phyloP scores from a whole-genome alignment of 2,329 filamentous ascomycete species.

The Aspergillus latus region DNA sequence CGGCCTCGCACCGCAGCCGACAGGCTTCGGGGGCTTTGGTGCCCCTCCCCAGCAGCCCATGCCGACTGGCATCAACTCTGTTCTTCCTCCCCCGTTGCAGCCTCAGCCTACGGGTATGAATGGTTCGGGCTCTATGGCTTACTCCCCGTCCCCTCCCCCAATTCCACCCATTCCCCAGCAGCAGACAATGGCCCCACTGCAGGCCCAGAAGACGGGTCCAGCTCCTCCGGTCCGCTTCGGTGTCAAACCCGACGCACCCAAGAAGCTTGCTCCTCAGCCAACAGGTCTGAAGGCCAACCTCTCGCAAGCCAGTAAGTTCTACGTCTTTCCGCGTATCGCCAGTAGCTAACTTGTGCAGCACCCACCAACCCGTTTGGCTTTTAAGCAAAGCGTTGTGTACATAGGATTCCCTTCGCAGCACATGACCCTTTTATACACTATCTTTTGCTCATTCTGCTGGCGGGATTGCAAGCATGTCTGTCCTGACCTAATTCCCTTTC shows the following conservation, averaged over 20 bases:
- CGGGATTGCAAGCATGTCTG: conserved; percentile 16
- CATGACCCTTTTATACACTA: conserved; percentile 26
- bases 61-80: conserved; percentile 49
- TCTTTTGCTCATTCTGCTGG: conserved; percentile 19
- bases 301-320: conserved; percentile 86
- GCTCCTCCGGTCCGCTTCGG: conserved; percentile 88
- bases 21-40: conserved; percentile 51
- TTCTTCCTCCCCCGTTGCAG: conserved; percentile 55
- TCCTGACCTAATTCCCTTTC: conserved; percentile 10
- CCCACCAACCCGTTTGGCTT: conserved; percentile 72
- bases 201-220: conserved; percentile 80
- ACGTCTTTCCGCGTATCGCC: neutral
- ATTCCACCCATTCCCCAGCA: conserved; percentile 60
- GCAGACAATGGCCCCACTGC: conserved; percentile 61
- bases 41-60: conserved; percentile 52
- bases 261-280: conserved; percentile 79
- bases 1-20: conserved; percentile 53
- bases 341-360: conserved; percentile 44
- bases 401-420: conserved; percentile 27
- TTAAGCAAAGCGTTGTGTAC: conserved; percentile 40
- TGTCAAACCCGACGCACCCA: conserved; percentile 65
- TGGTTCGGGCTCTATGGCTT: conserved; percentile 50
- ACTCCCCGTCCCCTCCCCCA: conserved; percentile 52
- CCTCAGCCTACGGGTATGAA: conserved; percentile 53
- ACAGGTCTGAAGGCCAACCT: conserved; percentile 90